Percentiles rank a stretch among this genome's conserved stretches.
Evolutionary conservation across 768 basidiomycete species (phyloP).

Genomic region (Boletus bicolor): DNA sequence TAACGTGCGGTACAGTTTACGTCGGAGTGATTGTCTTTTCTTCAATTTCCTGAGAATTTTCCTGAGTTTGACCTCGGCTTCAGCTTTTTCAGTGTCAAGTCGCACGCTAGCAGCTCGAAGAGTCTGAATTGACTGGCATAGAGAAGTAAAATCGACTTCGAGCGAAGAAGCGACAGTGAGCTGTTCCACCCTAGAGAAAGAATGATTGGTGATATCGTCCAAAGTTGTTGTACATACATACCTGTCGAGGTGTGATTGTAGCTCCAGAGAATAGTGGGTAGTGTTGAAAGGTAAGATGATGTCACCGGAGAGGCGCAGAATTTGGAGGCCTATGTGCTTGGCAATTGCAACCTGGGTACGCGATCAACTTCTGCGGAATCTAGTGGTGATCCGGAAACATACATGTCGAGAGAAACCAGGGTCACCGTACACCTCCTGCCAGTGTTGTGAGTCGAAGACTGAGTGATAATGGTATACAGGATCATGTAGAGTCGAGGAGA

Average conservation of each 20-base stretch:
- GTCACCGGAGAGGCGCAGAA: conserved; percentile 60
- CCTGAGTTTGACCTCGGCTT: conserved; percentile 51
- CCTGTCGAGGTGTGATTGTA: conserved; percentile 60
- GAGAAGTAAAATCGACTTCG: conserved; percentile 46
- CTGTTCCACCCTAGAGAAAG: conserved; percentile 28
- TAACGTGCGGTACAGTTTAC: conserved; percentile 15
- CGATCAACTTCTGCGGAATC: background rate
- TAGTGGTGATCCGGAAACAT: conserved; percentile 20
- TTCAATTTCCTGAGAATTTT: conserved; percentile 40
- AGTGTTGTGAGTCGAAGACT: conserved; percentile 68
- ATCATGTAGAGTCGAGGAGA: conserved; percentile 41
- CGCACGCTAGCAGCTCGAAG: conserved; percentile 51
- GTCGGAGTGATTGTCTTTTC: conserved; percentile 24
- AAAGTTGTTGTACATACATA: conserved; percentile 30
- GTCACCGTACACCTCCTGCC: conserved; percentile 75
- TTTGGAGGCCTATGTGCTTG: conserved; percentile 60
- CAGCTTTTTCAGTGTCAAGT: conserved; percentile 57
- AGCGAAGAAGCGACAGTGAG: conserved; percentile 30
- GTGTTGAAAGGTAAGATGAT: conserved; percentile 72
- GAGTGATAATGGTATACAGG: conserved; percentile 75
- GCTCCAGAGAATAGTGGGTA: conserved; percentile 68
- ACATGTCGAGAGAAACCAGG: conserved; percentile 74
- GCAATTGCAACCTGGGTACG: conserved; percentile 57
- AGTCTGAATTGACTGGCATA: conserved; percentile 45
- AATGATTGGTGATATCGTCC: conserved; percentile 24